phyloP scores from a whole-genome alignment of 257 asterid species.

The Solanum piurae region DNA sequence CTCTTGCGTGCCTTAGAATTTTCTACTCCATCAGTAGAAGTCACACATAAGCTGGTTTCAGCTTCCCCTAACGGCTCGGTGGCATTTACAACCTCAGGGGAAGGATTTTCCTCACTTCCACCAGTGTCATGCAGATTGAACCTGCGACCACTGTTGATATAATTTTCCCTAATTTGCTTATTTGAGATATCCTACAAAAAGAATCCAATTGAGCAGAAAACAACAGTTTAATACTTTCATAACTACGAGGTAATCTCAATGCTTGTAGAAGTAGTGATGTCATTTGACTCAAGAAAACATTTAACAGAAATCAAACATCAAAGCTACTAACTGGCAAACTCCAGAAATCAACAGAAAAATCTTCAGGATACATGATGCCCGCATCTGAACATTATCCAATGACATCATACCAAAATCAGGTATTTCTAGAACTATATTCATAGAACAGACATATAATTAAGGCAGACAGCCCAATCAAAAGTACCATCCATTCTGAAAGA shows the following conservation, averaged over 20 bases:
- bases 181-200: slow-evolving; percentile 28
- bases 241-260: background rate
- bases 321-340: background rate
- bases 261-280: background rate
- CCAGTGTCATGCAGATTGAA: slow-evolving; percentile 24
- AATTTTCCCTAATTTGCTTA: background rate
- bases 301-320: background rate
- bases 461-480: background rate
- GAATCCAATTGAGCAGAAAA: background rate
- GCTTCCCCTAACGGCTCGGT: slow-evolving; percentile 16
- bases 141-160: slow-evolving; percentile 26
- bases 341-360: background rate
- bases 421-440: background rate
- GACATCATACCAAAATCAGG: background rate
- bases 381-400: background rate
- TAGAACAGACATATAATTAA: background rate
- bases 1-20: slow-evolving; percentile 6
- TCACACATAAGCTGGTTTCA: slow-evolving; percentile 32
- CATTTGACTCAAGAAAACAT: background rate
- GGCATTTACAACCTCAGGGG: slow-evolving; percentile 58
- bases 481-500: background rate
- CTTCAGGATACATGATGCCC: background rate
- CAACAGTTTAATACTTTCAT: background rate
- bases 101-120: slow-evolving; percentile 31
- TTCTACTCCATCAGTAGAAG: slow-evolving; percentile 24